phyloP scores from a whole-genome alignment of 208 protist genomes.

The Wallacemonas sp. region DNA sequence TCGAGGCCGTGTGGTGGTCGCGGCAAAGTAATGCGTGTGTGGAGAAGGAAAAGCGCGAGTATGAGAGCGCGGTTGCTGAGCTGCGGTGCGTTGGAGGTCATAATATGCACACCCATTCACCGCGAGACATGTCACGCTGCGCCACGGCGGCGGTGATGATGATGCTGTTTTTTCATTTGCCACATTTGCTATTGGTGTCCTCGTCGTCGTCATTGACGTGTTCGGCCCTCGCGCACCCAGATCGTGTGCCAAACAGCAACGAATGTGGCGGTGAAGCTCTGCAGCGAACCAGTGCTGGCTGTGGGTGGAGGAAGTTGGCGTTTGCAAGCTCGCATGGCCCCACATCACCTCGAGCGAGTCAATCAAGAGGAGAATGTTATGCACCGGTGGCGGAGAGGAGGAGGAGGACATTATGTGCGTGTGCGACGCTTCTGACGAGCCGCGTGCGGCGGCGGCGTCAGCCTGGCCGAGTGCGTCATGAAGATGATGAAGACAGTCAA shows the following conservation, averaged over 20 bases:
- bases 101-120: not conserved
- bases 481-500: conserved; percentile 27
- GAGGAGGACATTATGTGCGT: no score
- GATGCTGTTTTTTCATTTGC: no score
- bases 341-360: conserved; percentile 24
- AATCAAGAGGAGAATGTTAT: conserved; percentile 23
- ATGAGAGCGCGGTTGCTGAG: no score
- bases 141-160: not conserved
- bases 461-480: not conserved
- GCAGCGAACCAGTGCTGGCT: conserved; percentile 30
- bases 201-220: no score
- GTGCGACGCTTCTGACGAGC: no score
- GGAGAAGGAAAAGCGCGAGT: no score
- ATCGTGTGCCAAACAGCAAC: conserved; percentile 21
- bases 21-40: no score
- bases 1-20: no score
- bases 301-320: conserved; percentile 18
- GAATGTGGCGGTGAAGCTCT: conserved; percentile 41
- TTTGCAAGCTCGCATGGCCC: conserved; percentile 18
- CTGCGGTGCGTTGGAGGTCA: not conserved
- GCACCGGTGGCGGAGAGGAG: conserved; percentile 7
- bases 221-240: conserved; percentile 2
- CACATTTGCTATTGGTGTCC: no score
- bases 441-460: no score
- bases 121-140: not conserved